Base-by-base conservation (phyloP, 2,329 filamentous ascomycete species). In the Chalara sp. region DNA sequence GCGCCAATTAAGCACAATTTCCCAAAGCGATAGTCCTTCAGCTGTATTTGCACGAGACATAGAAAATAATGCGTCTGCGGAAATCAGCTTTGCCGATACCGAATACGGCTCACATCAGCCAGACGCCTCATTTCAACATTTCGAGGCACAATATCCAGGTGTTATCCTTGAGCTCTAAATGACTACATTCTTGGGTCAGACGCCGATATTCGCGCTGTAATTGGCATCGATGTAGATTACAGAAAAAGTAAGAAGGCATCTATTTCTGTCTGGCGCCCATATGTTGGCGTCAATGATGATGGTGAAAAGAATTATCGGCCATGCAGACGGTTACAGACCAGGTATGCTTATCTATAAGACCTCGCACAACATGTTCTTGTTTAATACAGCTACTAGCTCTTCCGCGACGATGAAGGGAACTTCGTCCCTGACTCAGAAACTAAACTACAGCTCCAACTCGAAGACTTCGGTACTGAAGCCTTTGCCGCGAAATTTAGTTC, bases 151-250 rank as follows among this genome's bases (percentile, higher is more conserved):
- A 40, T 58, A 54, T 53, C 55, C 56, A 35, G 53, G 56, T 29
- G 51, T 60, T 31, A 55, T 64, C 40, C 42, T 64, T 39, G 62
- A 65, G 49, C 49, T 65, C 35, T 61, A 57, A 57, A 64, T 45
- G 54, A 52, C 35, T 64, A 65, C 47, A 61, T 65, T 41, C 48
- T 62, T 50, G 57, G 58, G 42, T 59, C 54, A 44, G 35, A 56
- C 45, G 54, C 56, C 31, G 50, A 53, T 46, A 62, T 64, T 43
- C 51, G 58, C 37, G 58, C 60, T 45, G 59, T 65, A 21, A 50
- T 64, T 50, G 60, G 62, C 41, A 54, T 65, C 47, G 60, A 65
- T 40, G 55, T 65, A 6, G 57, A 59, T 30, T 65, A 62, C 44
- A 57, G 54, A 46, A 52, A 49, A 50, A 63, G 49, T 32, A 58